Evolutionary conservation across 176 grass and related monocot genomes (phyloP), one percentile per base, ranked within the genome.

Genomic region (Oryza punctata): DNA sequence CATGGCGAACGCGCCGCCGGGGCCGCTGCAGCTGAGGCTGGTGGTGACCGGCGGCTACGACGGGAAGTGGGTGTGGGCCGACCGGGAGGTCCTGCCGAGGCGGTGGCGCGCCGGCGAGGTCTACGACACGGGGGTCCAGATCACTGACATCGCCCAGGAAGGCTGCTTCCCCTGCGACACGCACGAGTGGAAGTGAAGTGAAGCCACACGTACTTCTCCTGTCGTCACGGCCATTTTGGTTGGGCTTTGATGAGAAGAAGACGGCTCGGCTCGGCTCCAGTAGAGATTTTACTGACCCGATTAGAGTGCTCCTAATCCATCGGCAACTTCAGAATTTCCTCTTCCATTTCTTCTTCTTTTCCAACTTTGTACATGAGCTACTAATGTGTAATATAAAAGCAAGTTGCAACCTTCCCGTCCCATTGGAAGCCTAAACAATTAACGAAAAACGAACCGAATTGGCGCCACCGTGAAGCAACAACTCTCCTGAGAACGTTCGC

Each of bases 41-140:
- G 96, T 99, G 29, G 89, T 95, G 18, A 98, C 96, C 28, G 93
- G 90, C 63, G 96, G 96, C 14, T 98, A 92, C 79, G 96, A 98
- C 69, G 96, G 96, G 65, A 97, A 94, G 78, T 97, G 94, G 91
- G 18, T 94, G 3, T 97, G 94, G 94, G 84, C 91, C 11, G 78
- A 97, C 33, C 67, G 46, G 11, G 78, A 91, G 78, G 89, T 97
- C 10, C 74, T 97, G 66, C 91, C 94, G 3, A 12, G 3, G 11
- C 49, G 76, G 30, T 86, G 94, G 94, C 78, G 77, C 65, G 74
- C 89, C 70, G 94, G 94, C 57, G 74, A 75, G 82, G 85, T 94
- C 60, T 97, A 94, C 38, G 89, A 97, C 75, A 89, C 52, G 19
- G 89, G 87, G n/a, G 85, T 94, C 28, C 89, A 91, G 87, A 81